Conservation (phyloP, 176 grass and related monocot genomes). For the Eleusine indica region DNA sequence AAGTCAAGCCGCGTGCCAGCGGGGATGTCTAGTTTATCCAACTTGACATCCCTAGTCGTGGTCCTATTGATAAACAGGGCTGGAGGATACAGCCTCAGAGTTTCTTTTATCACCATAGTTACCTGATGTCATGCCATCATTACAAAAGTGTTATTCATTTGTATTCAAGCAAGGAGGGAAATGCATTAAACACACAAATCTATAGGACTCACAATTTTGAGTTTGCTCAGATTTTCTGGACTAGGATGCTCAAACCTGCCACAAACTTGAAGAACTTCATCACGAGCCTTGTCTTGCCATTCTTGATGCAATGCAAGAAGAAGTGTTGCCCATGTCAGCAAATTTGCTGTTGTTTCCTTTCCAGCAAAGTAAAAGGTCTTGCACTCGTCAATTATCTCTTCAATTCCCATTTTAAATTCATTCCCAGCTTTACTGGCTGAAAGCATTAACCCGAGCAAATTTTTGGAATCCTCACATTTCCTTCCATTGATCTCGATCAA, state of each 20-base stretch:
- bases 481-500: constrained; percentile 63
- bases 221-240: constrained; percentile 52
- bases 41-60: constrained; percentile 47
- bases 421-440: constrained; percentile 56
- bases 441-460: constrained; percentile 83
- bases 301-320: constrained; percentile 76
- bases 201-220: constrained; percentile 70
- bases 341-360: constrained; percentile 83
- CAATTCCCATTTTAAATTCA: constrained; percentile 65
- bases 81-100: constrained; percentile 79
- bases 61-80: constrained; percentile 51
- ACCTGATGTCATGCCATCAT: constrained; percentile 46
- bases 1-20: constrained; percentile 60
- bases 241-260: constrained; percentile 46
- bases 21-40: constrained; percentile 63
- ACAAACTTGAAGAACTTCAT: constrained; percentile 68
- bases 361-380: constrained; percentile 89
- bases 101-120: constrained; percentile 82
- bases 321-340: constrained; percentile 80
- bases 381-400: constrained; percentile 92
- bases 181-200: neutral
- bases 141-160: neutral
- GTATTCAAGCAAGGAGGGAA: neutral
- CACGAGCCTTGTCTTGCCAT: constrained; percentile 73
- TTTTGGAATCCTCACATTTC: constrained; percentile 71